Evolutionary conservation across 305 asterid species (phyloP).

Genomic region (Fraxinus baroniana): DNA sequence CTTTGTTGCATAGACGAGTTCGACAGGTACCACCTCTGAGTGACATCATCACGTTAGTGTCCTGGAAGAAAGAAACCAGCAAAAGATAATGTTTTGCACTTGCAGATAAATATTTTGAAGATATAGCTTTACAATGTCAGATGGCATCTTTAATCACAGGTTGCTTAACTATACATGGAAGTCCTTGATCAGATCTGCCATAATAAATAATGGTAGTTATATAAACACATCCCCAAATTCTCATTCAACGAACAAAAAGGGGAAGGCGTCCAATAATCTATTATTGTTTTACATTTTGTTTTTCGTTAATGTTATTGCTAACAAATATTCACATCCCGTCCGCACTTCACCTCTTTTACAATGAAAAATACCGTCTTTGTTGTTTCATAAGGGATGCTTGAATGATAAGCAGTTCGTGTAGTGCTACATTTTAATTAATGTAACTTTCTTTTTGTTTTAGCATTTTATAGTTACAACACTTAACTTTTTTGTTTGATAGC

Average conservation of each 20-base stretch:
- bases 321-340: slow-evolving; percentile 1
- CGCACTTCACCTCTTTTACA: neutral
- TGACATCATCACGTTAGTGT: neutral
- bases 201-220: slow-evolving; percentile 3
- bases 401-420: slow-evolving; percentile 1
- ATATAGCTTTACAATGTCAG: neutral
- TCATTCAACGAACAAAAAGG: neutral
- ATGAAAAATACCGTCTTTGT: neutral
- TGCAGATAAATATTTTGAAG: neutral
- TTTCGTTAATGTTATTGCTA: neutral
- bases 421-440: slow-evolving; percentile 11
- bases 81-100: neutral
- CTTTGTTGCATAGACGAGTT: slow-evolving; percentile 98
- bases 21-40: slow-evolving; percentile 60
- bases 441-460: slow-evolving; percentile 8
- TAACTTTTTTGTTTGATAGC: slow-evolving; percentile 41
- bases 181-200: slow-evolving; percentile 2
- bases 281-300: neutral
- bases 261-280: neutral
- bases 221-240: neutral
- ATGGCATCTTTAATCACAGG: neutral
- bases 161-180: slow-evolving; percentile 5
- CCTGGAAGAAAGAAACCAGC: neutral
- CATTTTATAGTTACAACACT: slow-evolving; percentile 1
- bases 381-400: neutral